Conservation (phyloP, 148 eudicot species). For the Fagopyrum tataricum region DNA sequence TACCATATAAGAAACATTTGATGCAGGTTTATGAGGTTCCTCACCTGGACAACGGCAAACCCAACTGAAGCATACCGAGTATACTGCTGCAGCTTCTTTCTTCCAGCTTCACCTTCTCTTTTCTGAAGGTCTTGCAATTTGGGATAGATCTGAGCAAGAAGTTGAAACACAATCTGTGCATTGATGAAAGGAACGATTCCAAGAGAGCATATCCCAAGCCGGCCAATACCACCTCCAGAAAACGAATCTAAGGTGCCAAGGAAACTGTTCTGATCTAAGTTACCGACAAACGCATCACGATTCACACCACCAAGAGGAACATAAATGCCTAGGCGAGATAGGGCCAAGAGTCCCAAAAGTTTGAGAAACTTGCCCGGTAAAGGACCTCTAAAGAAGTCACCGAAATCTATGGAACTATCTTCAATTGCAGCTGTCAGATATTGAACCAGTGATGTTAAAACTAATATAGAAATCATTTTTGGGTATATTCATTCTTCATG, state of each 20-base stretch:
- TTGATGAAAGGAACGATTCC: slow-evolving; percentile 98
- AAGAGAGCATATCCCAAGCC: slow-evolving; percentile 97
- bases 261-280: slow-evolving; percentile 85
- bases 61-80: slow-evolving; percentile 99
- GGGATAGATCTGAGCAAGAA: slow-evolving; percentile 91
- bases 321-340: slow-evolving; percentile 94
- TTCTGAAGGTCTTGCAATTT: slow-evolving; percentile 98
- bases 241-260: slow-evolving; percentile 92
- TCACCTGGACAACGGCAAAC: slow-evolving; percentile 95
- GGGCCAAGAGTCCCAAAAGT: slow-evolving; percentile 79
- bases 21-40: not conserved
- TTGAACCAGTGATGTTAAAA: slow-evolving; percentile 36
- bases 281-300: slow-evolving; percentile 88
- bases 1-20: not conserved
- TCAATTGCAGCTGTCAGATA: slow-evolving; percentile 92
- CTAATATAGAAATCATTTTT: not conserved
- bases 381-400: slow-evolving; percentile 99
- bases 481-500: not conserved
- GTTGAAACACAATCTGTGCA: slow-evolving; percentile 97
- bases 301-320: slow-evolving; percentile 99
- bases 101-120: slow-evolving; percentile 97
- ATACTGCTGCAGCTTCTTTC: slow-evolving; percentile 92
- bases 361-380: slow-evolving; percentile 93
- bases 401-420: slow-evolving; percentile 91
- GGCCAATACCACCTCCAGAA: slow-evolving; percentile 98